Conservation (phyloP, 179 eudicot species). For the Spergularia azorica region DNA sequence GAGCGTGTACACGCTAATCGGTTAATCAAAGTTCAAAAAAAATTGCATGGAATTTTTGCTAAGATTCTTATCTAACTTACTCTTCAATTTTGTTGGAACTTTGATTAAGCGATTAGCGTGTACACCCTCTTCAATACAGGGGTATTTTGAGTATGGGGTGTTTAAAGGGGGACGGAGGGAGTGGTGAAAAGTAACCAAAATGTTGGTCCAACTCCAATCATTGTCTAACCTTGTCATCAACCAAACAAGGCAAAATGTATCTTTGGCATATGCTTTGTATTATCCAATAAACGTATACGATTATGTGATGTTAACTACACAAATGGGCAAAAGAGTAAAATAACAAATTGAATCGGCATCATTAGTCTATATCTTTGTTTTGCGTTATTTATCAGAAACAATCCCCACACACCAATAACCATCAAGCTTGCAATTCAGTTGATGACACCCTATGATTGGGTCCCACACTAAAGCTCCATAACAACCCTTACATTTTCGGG, state of each 20-base stretch:
- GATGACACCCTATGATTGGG: neutral
- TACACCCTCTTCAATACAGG: no score
- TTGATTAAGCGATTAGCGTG: no score
- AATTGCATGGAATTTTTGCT: no score
- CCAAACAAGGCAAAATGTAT: neutral
- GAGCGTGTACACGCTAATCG: no score
- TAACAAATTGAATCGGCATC: neutral
- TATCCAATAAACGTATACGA: neutral
- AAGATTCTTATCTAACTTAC: no score
- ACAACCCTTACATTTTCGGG: no score
- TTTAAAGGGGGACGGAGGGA: no score
- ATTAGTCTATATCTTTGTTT: neutral
- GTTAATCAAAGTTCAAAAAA: no score
- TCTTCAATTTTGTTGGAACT: no score
- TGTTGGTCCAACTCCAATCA: neutral
- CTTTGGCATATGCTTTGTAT: neutral
- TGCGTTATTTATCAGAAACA: neutral
- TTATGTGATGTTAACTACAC: neutral
- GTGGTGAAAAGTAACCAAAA: no score
- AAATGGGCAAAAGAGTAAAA: neutral
- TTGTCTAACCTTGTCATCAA: slow-evolving; percentile 5
- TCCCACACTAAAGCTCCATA: neutral
- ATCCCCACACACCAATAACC: neutral
- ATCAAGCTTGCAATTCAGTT: neutral
- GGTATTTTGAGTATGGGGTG: no score